These are phyloP conservation scores for Lizonia empirigonia DNA, from an alignment of 2,329 filamentous ascomycete genomes.

Conservation along the genomic window DNA sequence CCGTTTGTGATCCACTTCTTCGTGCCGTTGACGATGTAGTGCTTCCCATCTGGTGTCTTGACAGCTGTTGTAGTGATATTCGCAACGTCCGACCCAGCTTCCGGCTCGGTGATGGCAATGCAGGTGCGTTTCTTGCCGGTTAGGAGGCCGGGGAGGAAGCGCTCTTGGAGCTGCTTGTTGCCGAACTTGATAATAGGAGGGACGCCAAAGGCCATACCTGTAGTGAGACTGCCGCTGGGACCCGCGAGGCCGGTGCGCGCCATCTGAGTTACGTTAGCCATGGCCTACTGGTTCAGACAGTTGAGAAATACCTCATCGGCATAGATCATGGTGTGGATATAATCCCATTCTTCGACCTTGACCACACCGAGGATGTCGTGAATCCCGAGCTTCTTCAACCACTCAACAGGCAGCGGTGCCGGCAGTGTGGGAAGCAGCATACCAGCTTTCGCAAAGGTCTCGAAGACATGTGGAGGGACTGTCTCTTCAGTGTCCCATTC, in stretches of 20 bases:
- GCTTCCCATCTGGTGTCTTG: slow-evolving; percentile 66
- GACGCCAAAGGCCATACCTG: slow-evolving; percentile 74
- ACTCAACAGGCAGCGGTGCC: slow-evolving; percentile 69
- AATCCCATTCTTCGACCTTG: slow-evolving; percentile 75
- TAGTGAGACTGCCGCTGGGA: slow-evolving; percentile 68
- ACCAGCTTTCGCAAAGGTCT: slow-evolving; percentile 66
- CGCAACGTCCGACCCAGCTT: slow-evolving; percentile 74
- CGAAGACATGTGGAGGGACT: slow-evolving; percentile 68
- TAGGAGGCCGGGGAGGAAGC: slow-evolving; percentile 73
- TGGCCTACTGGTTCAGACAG: too few relatives aligned
- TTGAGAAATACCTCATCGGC: slow-evolving; percentile 61
- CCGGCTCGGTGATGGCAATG: slow-evolving; percentile 80
- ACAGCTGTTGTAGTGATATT: slow-evolving; percentile 72
- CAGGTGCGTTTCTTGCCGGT: slow-evolving; percentile 70
- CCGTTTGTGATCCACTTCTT: slow-evolving; percentile 72
- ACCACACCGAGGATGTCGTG: slow-evolving; percentile 68
- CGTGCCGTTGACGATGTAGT: slow-evolving; percentile 73
- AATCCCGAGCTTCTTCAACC: slow-evolving; percentile 70
- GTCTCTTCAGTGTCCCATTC: slow-evolving; percentile 73
- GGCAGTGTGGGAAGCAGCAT: slow-evolving; percentile 75
- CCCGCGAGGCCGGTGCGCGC: slow-evolving; percentile 67
- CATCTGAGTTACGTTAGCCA: slow-evolving; percentile 55
- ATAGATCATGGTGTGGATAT: slow-evolving; percentile 73
- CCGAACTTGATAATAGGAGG: slow-evolving; percentile 75
- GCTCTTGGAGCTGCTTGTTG: slow-evolving; percentile 64